Base-by-base conservation (phyloP, 2,329 filamentous ascomycete species). In the Colletotrichum tabaci region DNA sequence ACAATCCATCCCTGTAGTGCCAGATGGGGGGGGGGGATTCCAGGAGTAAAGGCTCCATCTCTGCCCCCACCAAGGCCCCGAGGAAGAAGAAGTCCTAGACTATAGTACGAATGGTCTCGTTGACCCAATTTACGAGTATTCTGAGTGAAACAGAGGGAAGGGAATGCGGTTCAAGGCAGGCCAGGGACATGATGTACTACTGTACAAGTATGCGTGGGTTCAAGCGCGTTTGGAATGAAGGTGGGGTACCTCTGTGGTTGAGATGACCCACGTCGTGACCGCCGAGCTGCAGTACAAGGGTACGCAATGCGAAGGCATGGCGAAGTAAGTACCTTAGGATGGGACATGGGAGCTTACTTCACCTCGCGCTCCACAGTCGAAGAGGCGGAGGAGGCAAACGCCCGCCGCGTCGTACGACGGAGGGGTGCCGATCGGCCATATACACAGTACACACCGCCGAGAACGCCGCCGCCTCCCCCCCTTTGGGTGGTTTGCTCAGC, bases 401-500 rank as follows among this genome's bases (percentile, higher is more conserved):
- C 40, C 47, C 26, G 26, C 26, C 26, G 26, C 38, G 57, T 58
- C 63, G 57, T 71, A 67, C 52, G 64, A 71, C 44, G 63, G 68
- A 67, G 64, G 57, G 44, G 64, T 71, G 68, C 68, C 68, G 64
- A 67, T 63, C 68, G 57, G 18, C 64, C 38, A 40, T 52, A 4
- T 26, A 26, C 26, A 26, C 26, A 52, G 49, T 56, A 26, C 26
- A 26, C 26, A 26, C 58, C 57, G 56, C 64, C 65, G 35, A 30
- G 68, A 71, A 49, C 47, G 58, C 26, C 46, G 58, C 26, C 18
- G 3, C 23, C 23, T 26, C 4, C 26, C 26, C 26, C 26, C 26
- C 44, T 40, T 50, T 26, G 46, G 42, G 35, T 10, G 5, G 53
- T 13, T 23, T 42, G n/a, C 23, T 46, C 26, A 4, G 52, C 52